phyloP scores from a whole-genome alignment of 2,329 filamentous ascomycete genomes.

The Teratosphaeria viscida region DNA sequence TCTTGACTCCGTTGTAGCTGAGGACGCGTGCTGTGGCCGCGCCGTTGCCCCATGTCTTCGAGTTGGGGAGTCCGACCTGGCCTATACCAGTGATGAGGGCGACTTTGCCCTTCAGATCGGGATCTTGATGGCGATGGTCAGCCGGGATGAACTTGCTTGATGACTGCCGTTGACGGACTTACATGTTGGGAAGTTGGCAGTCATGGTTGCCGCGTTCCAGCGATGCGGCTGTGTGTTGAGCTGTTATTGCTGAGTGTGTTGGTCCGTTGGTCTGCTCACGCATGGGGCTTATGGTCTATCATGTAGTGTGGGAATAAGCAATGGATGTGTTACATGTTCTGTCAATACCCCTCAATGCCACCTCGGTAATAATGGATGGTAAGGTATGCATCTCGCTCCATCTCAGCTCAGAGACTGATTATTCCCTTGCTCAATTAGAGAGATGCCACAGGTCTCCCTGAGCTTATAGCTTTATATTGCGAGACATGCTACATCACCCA shows the following conservation, averaged over 20 bases:
- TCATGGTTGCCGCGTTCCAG: neutral
- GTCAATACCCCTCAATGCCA: neutral
- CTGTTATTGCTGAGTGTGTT: neutral
- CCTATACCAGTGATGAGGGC: conserved; percentile 39
- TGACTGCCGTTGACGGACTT: neutral
- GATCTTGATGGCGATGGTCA: neutral
- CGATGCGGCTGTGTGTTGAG: neutral
- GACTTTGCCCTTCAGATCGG: conserved; percentile 33
- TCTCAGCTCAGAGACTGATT: neutral
- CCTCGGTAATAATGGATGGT: neutral
- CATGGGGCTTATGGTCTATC: neutral
- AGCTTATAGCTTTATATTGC: neutral
- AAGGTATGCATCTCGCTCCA: neutral
- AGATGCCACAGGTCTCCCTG: neutral
- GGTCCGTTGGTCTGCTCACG: neutral
- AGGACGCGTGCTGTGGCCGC: conserved; percentile 40
- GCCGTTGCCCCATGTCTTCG: conserved; percentile 42
- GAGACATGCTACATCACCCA: too few relatives aligned
- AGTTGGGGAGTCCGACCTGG: conserved; percentile 23
- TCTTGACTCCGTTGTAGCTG: conserved; percentile 37
- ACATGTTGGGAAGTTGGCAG: neutral
- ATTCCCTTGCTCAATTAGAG: neutral
- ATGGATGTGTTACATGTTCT: neutral
- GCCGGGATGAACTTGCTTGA: neutral
- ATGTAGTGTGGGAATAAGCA: neutral